Base-by-base conservation (phyloP, 768 basidiomycete genomes). In the Kondoa subrosea region DNA sequence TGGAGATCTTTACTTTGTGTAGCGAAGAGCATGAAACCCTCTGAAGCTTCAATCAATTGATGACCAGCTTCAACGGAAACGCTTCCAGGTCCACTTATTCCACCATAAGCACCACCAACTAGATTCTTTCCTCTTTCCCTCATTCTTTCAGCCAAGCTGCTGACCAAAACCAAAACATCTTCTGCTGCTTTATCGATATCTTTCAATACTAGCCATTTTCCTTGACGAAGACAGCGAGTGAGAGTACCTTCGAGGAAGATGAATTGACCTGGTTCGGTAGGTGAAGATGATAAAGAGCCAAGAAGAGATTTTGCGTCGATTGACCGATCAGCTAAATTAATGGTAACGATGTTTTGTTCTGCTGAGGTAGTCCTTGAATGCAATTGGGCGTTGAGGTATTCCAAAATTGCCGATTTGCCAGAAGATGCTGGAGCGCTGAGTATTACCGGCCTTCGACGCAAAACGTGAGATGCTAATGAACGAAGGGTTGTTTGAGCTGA, bases 191-290 rank as follows among this genome's bases (percentile, higher is more conserved):
- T 83, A 77, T 99, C 95, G 56, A 96, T 83, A 74, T 96, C 90
- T 75, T 95, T 85, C 59, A 99, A 82, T 12, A 97, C 84, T 1
- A 97, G 80, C 92, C 92, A 96, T 75, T 84, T 83, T 1, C 95
- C 95, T 73, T 89, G 86, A 56, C 84, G 82, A 82, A 97, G 85
- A 0, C 92, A 86, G 50, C 88, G 86, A 12, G 92, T 85, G 34
- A 99, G 80, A 0, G 91, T 86, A 3, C 95, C 95, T 71, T 96
- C 91, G 77, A 87, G 89, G 89, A 92, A 99, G 72, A 93, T 89
- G 73, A 99, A 99, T 1, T 84, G 85, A 3, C 93, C 93, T 0
- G 90, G 85, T 29, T 83, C 82, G 1, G 82, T 84, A 0, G 86
- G 81, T 0, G 93, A 95, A 1, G 93, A 93, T 1, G 90, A 80